Evolutionary conservation across 352 stramenopile genomes (phyloP).

Genomic region (Phytopythium delawarense): DNA sequence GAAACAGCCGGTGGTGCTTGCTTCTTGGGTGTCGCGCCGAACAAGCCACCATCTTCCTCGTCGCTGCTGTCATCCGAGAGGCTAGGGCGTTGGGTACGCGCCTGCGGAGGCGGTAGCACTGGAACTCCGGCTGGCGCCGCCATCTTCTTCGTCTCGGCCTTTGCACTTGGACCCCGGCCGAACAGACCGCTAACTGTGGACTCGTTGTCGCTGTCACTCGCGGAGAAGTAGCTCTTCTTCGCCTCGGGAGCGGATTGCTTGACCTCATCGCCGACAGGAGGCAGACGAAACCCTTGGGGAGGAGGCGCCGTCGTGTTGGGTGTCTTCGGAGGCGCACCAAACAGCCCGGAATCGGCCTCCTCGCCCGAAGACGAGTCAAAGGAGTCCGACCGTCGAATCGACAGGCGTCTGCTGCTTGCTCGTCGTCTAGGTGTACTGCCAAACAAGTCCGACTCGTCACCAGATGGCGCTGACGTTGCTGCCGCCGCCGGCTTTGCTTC

Average conservation of each 20-base stretch:
- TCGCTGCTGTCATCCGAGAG: constrained; percentile 56
- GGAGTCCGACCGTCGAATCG: constrained; percentile 30
- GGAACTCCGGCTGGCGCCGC: constrained; percentile 6
- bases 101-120: constrained; percentile 15
- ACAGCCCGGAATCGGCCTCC: constrained; percentile 34
- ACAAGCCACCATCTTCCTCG: constrained; percentile 49
- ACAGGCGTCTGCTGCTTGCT: constrained; percentile 20
- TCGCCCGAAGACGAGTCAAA: constrained; percentile 47
- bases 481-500: constrained; percentile 18
- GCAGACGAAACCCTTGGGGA: constrained; percentile 24
- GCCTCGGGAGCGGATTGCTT: constrained; percentile 13
- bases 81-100: constrained; percentile 18
- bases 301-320: constrained; percentile 9
- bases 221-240: constrained; percentile 21
- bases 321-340: constrained; percentile 25
- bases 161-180: constrained; percentile 19
- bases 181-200: constrained; percentile 33
- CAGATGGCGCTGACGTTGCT: constrained; percentile 20
- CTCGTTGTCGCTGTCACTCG: constrained; percentile 39
- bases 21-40: constrained; percentile 35
- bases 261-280: constrained; percentile 14
- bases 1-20: constrained; percentile 6
- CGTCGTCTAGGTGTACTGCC: constrained; percentile 16
- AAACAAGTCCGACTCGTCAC: constrained; percentile 29
- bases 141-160: constrained; percentile 15